Evolutionary conservation across 2,329 filamentous ascomycete species (phyloP).

Genomic region (Monosporascus sp.): DNA sequence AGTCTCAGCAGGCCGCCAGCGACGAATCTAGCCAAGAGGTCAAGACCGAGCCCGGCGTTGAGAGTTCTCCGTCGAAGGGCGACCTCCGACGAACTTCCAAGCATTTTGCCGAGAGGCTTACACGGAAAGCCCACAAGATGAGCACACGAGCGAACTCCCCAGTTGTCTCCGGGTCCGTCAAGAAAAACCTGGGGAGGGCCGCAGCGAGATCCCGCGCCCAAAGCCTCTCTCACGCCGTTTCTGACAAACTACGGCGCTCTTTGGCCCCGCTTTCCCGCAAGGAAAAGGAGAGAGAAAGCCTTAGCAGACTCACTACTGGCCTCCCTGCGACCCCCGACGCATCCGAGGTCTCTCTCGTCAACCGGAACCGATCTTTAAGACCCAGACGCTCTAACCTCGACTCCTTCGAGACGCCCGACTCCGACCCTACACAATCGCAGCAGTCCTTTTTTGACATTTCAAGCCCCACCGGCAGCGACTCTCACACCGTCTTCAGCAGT

Average conservation of each 20-base stretch:
- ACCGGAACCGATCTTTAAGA: constrained; percentile 29
- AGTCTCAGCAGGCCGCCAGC: constrained; percentile 18
- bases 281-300: constrained; percentile 19
- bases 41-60: constrained; percentile 26
- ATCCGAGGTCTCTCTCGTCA: constrained; percentile 35
- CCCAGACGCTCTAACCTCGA: constrained; percentile 37
- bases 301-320: constrained; percentile 14
- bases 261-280: constrained; percentile 25
- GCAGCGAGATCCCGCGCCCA: constrained; percentile 22
- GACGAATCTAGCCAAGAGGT: constrained; percentile 19
- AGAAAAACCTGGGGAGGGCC: constrained; percentile 25
- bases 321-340: constrained; percentile 54
- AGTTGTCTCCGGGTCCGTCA: constrained; percentile 19
- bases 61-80: constrained; percentile 25
- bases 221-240: constrained; percentile 23
- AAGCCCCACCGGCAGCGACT: constrained; percentile 49
- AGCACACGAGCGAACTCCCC: constrained; percentile 29
- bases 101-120: constrained; percentile 18
- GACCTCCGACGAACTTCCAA: constrained; percentile 17
- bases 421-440: constrained; percentile 32
- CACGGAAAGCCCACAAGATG: constrained; percentile 28
- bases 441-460: constrained; percentile 38
- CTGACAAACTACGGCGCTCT: constrained; percentile 35
- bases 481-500: constrained; percentile 55
- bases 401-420: constrained; percentile 39